These are phyloP conservation scores for Corynespora cassiicola DNA, from an alignment of 2,329 filamentous ascomycete species.

Conservation along the genomic window DNA sequence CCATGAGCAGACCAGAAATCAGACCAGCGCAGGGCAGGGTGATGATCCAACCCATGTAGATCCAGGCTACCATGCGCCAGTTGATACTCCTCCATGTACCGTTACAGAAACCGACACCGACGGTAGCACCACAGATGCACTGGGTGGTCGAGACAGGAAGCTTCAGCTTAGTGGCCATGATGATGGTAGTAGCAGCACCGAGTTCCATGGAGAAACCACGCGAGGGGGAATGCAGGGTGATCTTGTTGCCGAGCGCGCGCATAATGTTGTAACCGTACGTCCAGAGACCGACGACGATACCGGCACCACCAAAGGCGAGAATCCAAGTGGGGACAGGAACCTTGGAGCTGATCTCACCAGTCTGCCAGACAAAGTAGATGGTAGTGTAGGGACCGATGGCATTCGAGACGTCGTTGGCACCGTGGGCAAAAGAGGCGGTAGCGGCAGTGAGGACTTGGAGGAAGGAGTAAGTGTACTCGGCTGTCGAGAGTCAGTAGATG, in stretches of 20 bases:
- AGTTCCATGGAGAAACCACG: conserved; percentile 55
- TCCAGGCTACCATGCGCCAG: conserved; percentile 50
- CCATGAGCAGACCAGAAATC: conserved; percentile 67
- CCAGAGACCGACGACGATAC: conserved; percentile 64
- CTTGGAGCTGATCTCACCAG: conserved; percentile 54
- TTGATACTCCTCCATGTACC: conserved; percentile 49
- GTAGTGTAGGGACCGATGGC: conserved; percentile 63
- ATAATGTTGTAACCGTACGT: conserved; percentile 72
- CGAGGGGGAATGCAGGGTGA: conserved; percentile 68
- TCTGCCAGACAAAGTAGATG: conserved; percentile 68
- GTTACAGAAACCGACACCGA: conserved; percentile 41
- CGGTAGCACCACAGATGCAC: conserved; percentile 51
- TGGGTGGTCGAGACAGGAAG: conserved; percentile 65
- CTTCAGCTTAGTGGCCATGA: conserved; percentile 67
- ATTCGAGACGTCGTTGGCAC: conserved; percentile 71
- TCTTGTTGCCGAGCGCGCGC: conserved; percentile 66
- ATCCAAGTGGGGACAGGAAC: conserved; percentile 67
- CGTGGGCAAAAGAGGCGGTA: conserved; percentile 75
- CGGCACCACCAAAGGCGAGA: conserved; percentile 57
- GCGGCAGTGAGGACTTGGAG: conserved; percentile 60
- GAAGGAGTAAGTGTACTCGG: conserved; percentile 57
- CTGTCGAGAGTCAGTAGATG: conserved; percentile 49
- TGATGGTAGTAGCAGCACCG: conserved; percentile 64
- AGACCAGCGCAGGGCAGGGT: conserved; percentile 52
- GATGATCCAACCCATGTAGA: conserved; percentile 54